A percentile compares a stretch with the other conserved stretches of the same genome.
Conservation (phyloP, 1,284 basidiomycete genomes). For the Chalciporus sp. region DNA sequence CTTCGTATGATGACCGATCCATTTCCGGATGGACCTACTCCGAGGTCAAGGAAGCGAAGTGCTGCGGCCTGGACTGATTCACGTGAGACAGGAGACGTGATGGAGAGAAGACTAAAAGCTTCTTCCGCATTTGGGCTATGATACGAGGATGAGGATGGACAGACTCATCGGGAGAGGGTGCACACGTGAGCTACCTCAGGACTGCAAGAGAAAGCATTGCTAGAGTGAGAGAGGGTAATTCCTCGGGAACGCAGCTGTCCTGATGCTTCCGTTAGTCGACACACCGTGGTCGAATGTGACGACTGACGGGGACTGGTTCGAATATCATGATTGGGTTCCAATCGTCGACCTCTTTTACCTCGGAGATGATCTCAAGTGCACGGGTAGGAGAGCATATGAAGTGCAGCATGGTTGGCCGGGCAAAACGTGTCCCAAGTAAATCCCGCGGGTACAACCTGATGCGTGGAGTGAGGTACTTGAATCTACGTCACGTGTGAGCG, state of each 20-base stretch:
- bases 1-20: constrained; percentile 77
- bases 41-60: constrained; percentile 54
- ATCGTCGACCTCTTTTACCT: constrained; percentile 53
- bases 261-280: constrained; percentile 31
- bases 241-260: constrained; percentile 79
- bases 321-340: constrained; percentile 75
- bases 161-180: not conserved
- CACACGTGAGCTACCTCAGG: constrained; percentile 54
- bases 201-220: constrained; percentile 66
- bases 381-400: constrained; percentile 85
- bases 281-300: constrained; percentile 1
- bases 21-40: constrained; percentile 48
- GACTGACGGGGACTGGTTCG: constrained; percentile 82
- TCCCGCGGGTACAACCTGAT: constrained; percentile 74
- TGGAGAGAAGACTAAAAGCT: constrained; percentile 64
- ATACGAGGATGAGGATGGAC: constrained; percentile 7
- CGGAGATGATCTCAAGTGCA: constrained; percentile 66
- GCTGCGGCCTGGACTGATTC: constrained; percentile 65
- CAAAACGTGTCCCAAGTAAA: constrained; percentile 55
- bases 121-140: constrained; percentile 79
- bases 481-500: constrained; percentile 47
- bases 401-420: constrained; percentile 67
- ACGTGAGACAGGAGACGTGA: constrained; percentile 50
- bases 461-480: constrained; percentile 80
- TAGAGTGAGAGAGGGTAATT: constrained; percentile 67